Conservation (phyloP, 2,329 filamentous ascomycete genomes). For the Cryphonectria radicalis region DNA sequence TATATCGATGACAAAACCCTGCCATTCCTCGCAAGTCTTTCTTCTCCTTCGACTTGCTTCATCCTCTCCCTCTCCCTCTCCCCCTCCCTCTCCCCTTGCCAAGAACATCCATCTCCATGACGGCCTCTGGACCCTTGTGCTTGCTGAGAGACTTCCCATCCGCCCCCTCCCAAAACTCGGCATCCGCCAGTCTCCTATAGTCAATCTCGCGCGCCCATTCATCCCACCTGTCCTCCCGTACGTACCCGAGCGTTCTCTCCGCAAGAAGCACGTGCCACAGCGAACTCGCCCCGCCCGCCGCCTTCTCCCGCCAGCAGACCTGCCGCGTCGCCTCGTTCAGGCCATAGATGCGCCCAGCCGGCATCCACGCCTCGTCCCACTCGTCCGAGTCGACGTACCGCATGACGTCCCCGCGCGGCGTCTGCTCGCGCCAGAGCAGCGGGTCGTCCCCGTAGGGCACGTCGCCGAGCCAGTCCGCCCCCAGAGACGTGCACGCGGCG, state of each 20-base stretch:
- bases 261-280: not conserved
- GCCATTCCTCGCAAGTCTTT: not conserved
- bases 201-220: not conserved
- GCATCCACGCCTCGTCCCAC: not conserved
- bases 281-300: not conserved
- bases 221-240: too few species aligned
- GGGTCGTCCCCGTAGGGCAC: not conserved
- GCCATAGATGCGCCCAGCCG: not conserved
- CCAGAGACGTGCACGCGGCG: slow-evolving; percentile 5
- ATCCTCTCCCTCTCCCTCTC: not conserved
- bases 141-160: not conserved
- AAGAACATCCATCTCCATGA: not conserved
- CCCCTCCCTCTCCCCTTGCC: too few species aligned
- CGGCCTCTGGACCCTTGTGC: not conserved
- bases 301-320: not conserved
- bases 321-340: slow-evolving; percentile 1
- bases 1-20: not conserved
- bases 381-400: slow-evolving; percentile 2
- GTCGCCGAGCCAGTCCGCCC: slow-evolving; percentile 5
- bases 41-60: not conserved
- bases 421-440: slow-evolving; percentile 1
- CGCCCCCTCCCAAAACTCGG: not conserved
- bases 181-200: not conserved
- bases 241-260: not conserved
- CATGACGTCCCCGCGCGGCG: not conserved